Evolutionary conservation across 257 asterid species (phyloP), one percentile per base, ranked within the genome.

Genomic region (Galeopsis tetrahit): DNA sequence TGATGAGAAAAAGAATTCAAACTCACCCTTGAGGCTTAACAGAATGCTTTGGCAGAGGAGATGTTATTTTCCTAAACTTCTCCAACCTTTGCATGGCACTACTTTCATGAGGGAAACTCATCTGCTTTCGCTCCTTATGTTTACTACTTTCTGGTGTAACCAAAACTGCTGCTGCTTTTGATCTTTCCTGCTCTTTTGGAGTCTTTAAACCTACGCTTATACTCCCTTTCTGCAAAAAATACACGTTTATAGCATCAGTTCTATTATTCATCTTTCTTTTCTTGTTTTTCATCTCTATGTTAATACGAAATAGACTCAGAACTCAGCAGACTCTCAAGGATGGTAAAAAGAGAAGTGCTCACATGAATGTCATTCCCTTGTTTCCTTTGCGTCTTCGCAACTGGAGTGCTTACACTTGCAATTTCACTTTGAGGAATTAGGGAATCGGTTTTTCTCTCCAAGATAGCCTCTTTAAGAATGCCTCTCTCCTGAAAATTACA

Each of bases 401-500:
- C 57, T 15, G 66, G 62, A 11, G 46, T 76, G 67, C 77, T 83
- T 69, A 66, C 52, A 76, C 63, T 68, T 38, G 83, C 80, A 56
- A 35, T 55, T 61, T 79, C 93, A 38, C 74, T 79, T 56, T 56
- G 75, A 67, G 81, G 75, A 62, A 66, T 72, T 51, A 35, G 66
- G 36, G 65, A 55, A 13, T 73, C 76, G 28, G 56, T 69, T 79
- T 80, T 87, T 74, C 69, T 87, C 75, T 88, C 97, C 83, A 84
- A 70, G 77, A 69, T 88, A 39, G 97, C 88, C 81, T 91, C 99
- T 79, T 83, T 92, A 35, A 90, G 97, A 66, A 95, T 83, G 65
- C 94, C 82, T 79, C 99, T 87, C 84, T 95, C 98, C 99, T 95
- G 90, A 70, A 80, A 69, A 78, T 40, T 57, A 13, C 70, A 81